Evolutionary conservation across 345 rosid genomes (phyloP).

Genomic region (Corymbia maculata): DNA sequence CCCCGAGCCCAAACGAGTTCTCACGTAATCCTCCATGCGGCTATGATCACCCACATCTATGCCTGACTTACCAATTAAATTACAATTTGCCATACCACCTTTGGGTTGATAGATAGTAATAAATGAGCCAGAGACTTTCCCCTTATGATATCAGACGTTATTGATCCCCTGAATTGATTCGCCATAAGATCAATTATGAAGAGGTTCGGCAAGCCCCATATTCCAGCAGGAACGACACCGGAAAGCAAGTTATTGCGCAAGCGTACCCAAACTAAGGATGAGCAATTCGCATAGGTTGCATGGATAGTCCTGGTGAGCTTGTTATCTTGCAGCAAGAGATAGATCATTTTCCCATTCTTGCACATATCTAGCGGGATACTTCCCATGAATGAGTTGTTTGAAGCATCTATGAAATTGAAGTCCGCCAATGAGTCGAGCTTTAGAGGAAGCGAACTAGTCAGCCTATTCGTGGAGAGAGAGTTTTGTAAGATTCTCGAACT

Average conservation of each 20-base stretch:
- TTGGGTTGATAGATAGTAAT: conserved; percentile 28
- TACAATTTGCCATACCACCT: too few species aligned
- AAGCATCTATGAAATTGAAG: conserved; percentile 47
- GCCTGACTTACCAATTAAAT: too few species aligned
- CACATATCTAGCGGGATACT: conserved; percentile 71
- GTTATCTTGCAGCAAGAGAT: conserved; percentile 57
- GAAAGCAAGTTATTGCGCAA: conserved; percentile 59
- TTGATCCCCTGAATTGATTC: conserved; percentile 52
- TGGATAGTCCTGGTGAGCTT: conserved; percentile 56
- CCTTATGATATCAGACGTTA: conserved; percentile 36
- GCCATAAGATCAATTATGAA: conserved; percentile 43
- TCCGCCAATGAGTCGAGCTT: conserved; percentile 53
- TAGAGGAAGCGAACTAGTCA: conserved; percentile 59
- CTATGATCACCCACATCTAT: too few species aligned
- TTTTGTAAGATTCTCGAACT: conserved; percentile 36
- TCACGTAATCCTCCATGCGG: too few species aligned
- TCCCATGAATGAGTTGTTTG: conserved; percentile 74
- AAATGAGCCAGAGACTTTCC: conserved; percentile 54
- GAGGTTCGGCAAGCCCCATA: conserved; percentile 73
- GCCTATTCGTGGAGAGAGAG: conserved; percentile 50
- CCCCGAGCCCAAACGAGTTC: too few species aligned
- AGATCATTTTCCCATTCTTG: conserved; percentile 49
- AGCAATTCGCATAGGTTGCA: conserved; percentile 39
- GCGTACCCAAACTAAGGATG: conserved; percentile 46
- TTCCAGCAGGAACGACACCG: conserved; percentile 44